Conservation (phyloP, 495 filamentous ascomycete species). For the Penicillium atrosanguineum region DNA sequence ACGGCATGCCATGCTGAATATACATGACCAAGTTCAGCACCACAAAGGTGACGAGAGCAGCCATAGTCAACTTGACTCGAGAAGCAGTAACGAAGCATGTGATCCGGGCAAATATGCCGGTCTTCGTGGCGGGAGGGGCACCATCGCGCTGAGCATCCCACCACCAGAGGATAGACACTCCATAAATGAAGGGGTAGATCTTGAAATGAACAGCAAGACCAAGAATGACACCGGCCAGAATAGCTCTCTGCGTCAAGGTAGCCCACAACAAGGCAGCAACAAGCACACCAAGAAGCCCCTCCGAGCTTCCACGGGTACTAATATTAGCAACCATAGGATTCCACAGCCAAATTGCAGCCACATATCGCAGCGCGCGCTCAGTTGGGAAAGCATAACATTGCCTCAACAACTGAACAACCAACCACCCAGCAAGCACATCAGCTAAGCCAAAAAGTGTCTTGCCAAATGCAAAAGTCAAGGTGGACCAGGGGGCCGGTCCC, state of each 20-base stretch:
- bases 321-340: conserved; percentile 99
- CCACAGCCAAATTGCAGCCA: conserved; percentile 80
- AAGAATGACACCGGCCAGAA: conserved; percentile 70
- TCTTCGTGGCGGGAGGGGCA: not conserved
- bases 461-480: conserved; percentile 66
- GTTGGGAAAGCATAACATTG: conserved; percentile 42
- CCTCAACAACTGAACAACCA: conserved; percentile 65
- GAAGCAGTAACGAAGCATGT: conserved; percentile 58
- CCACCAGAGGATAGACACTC: conserved; percentile 81
- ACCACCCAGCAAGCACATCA: conserved; percentile 83
- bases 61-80: conserved; percentile 59
- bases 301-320: conserved; percentile 88
- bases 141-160: conserved; percentile 58
- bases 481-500: conserved; percentile 21
- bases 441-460: conserved; percentile 82
- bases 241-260: conserved; percentile 53
- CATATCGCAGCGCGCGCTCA: conserved; percentile 61
- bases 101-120: conserved; percentile 18
- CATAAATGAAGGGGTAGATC: conserved; percentile 98
- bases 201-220: conserved; percentile 93
- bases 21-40: conserved; percentile 77
- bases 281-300: conserved; percentile 83
- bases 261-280: conserved; percentile 82
- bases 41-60: conserved; percentile 68
- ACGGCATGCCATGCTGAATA: conserved; percentile 64